Conservation (phyloP, 2,329 filamentous ascomycete species). For the Ceratocystis papillata region DNA sequence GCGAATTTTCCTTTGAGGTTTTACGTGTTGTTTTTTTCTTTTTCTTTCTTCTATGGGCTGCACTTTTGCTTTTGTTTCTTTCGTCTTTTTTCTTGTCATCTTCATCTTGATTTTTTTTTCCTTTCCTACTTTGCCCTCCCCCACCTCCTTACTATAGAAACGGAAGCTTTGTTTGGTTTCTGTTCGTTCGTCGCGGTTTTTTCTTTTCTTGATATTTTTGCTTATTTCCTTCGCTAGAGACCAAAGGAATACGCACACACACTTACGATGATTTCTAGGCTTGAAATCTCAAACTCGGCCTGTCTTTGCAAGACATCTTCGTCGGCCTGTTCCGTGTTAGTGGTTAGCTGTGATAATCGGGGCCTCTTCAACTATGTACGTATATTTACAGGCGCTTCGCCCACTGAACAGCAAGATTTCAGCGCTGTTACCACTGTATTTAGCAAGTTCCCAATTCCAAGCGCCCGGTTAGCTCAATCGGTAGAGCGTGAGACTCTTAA, state of each 20-base stretch:
- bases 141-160: slow-evolving; percentile 1
- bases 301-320: neutral
- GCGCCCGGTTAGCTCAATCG: slow-evolving; percentile 54
- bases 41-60: slow-evolving; percentile 6
- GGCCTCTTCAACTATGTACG: slow-evolving; percentile 55
- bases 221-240: slow-evolving; percentile 2
- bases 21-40: slow-evolving; percentile 7
- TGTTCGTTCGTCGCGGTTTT: slow-evolving; percentile 5
- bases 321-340: too few relatives aligned
- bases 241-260: neutral
- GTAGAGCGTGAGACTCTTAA: slow-evolving; percentile 65
- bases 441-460: neutral
- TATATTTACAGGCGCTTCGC: slow-evolving; percentile 54
- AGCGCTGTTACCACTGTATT: slow-evolving; percentile 32
- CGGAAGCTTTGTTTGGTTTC: neutral
- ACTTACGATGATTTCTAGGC: neutral
- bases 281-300: neutral
- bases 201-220: neutral
- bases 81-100: neutral
- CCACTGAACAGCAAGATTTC: slow-evolving; percentile 43
- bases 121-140: neutral
- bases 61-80: slow-evolving; percentile 2
- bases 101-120: slow-evolving; percentile 9
- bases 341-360: too few relatives aligned
- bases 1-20: neutral